Evolutionary conservation across 192 early-diverging fungal species (phyloP), one percentile per base, ranked within the genome.

Genomic region (Diversispora epigaea): DNA sequence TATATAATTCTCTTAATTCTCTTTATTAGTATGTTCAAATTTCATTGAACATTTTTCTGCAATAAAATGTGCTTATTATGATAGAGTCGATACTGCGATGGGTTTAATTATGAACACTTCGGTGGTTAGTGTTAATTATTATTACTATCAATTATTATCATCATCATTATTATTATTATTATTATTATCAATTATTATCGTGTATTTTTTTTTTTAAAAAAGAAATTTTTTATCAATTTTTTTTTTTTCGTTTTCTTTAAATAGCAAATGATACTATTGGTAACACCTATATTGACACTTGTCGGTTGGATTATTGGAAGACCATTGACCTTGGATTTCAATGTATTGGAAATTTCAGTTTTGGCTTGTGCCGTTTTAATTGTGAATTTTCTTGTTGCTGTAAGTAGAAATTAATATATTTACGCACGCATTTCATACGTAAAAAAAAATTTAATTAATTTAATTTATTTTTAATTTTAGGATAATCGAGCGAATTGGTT

Each of bases 401-500:
- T 63, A 63, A 7, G 61, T 40, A 60, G 12, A 50, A 21, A 56
- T 21, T 19, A n/a, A 6, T 56, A 15, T 56, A 15, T 15, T 17
- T 61, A 25, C 4, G 11, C 19, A 4, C 4, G 12, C 9, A 25
- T 61, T 40, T 58, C 22, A 8, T 9, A 8, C 21, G 7, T 17
- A 19, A 21, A 17, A 56, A 55, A 19, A 55, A 55, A n/a, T 55
- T 19, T n/a, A 55, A 17, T n/a, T n/a, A 56, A 6, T 56, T 21
- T 56, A 19, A 1, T 15, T 56, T 56, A 19, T n/a, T 19, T 56
- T 56, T 12, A 15, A 7, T 55, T n/a, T 14, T 60, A 63, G 61
- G 61, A 98, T 77, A 93, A 94, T 41, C 77, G 89, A 22, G 91
- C 90, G 3, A 95, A 96, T 81, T 98, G 94, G 94, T 82, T 98